Evolutionary conservation across 192 early-diverging fungal species (phyloP).

Genomic region (Rhizophagus clarus): DNA sequence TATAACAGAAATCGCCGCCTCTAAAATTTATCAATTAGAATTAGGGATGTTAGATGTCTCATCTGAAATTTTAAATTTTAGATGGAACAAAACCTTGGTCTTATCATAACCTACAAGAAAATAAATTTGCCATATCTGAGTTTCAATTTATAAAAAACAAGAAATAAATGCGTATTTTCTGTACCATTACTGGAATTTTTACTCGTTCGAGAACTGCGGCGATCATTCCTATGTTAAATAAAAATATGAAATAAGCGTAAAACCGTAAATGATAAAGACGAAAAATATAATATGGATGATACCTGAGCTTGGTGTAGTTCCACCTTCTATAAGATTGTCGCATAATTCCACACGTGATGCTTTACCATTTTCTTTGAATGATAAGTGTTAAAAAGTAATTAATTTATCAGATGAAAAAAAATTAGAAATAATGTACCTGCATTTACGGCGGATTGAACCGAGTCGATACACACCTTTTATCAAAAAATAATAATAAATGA

Average conservation of each 20-base stretch:
- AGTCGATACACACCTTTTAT: not conserved
- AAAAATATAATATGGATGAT: not conserved
- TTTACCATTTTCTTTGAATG: conserved; percentile 49
- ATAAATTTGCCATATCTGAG: not conserved
- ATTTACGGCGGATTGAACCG: not conserved
- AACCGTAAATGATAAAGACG: not conserved
- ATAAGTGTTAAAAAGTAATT: not conserved
- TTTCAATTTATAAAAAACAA: not conserved
- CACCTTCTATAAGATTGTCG: conserved; percentile 65
- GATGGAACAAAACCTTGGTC: not conserved
- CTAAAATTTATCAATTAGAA: conserved; percentile 25
- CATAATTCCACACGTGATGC: conserved; percentile 66
- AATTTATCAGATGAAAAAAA: not conserved
- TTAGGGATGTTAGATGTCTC: not conserved
- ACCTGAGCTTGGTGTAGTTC: conserved; percentile 64
- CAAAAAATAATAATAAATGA: not conserved
- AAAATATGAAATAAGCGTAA: conserved; percentile 20
- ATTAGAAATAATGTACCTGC: not conserved
- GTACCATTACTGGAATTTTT: conserved; percentile 58
- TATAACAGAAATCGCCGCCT: conserved; percentile 67
- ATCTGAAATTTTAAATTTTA: no score
- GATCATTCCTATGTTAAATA: conserved; percentile 42
- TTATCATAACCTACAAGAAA: not conserved
- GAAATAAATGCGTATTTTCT: not conserved
- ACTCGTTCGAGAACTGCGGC: conserved; percentile 37